These are phyloP conservation scores for Nicotiana knightiana DNA, from an alignment of 257 asterid species.

Conservation along the genomic window DNA sequence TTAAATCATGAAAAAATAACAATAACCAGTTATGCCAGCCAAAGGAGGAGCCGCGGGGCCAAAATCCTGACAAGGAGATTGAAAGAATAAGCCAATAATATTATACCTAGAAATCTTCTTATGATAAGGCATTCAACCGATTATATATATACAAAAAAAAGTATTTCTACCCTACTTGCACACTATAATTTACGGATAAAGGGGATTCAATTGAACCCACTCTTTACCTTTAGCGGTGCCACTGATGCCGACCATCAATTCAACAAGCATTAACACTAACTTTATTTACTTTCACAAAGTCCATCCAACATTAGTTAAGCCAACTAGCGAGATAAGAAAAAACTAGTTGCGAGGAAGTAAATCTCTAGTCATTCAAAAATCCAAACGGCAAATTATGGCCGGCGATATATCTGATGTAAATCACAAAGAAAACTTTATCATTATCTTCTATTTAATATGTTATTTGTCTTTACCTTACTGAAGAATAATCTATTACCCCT, in stretches of 20 bases:
- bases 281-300: not conserved
- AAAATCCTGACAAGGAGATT: not conserved
- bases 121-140: not conserved
- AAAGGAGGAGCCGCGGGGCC: not conserved
- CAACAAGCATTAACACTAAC: not conserved
- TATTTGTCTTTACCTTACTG: not conserved
- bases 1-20: not conserved
- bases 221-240: not conserved
- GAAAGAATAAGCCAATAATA: not conserved
- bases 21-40: not conserved
- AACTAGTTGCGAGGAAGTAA: not conserved
- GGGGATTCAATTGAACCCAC: not conserved
- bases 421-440: not conserved
- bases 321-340: not conserved
- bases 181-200: not conserved
- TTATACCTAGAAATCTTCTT: not conserved
- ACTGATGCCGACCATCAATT: not conserved
- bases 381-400: not conserved
- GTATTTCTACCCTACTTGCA: not conserved
- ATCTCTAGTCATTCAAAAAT: not conserved
- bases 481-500: not conserved
- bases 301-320: not conserved
- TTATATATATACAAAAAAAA: not conserved
- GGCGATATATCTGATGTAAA: not conserved
- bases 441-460: not conserved